These are phyloP conservation scores for Pseudonitzschia pungens DNA, from an alignment of 108 stramenopile genomes.

Conservation along the genomic window DNA sequence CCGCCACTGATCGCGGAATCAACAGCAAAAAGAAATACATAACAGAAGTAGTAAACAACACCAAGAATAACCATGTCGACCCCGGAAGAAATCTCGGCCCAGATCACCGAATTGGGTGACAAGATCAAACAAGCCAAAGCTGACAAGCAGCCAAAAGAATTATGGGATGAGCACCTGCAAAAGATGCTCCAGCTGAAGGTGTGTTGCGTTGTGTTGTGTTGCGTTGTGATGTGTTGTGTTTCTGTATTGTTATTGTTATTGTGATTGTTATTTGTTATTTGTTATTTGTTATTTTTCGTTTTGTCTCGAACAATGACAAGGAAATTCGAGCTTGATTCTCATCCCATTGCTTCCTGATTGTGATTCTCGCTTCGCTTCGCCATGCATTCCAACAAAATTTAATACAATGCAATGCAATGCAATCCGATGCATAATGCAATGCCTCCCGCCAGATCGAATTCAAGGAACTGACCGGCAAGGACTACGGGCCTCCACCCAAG, in stretches of 20 bases:
- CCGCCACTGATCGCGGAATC: too few species aligned
- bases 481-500: conserved; percentile 52
- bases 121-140: conserved; percentile 73
- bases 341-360: neutral
- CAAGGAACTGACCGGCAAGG: conserved; percentile 68
- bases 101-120: conserved; percentile 72
- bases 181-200: conserved; percentile 77
- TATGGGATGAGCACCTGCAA: conserved; percentile 73
- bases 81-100: conserved; percentile 43
- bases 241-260: neutral
- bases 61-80: conserved; percentile 15
- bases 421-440: too few species aligned
- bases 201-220: neutral
- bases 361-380: neutral
- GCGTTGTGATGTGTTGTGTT: neutral
- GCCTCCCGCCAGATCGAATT: conserved; percentile 42
- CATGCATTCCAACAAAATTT: neutral
- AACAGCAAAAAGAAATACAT: neutral
- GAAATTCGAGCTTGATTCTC: too few species aligned
- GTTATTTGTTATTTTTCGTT: too few species aligned
- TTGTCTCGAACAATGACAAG: too few species aligned
- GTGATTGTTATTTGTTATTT: too few species aligned
- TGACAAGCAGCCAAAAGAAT: conserved; percentile 71
- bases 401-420: too few species aligned
- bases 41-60: neutral